Evolutionary conservation across 768 basidiomycete species (phyloP).

Genomic region (Boletus reticulatus): DNA sequence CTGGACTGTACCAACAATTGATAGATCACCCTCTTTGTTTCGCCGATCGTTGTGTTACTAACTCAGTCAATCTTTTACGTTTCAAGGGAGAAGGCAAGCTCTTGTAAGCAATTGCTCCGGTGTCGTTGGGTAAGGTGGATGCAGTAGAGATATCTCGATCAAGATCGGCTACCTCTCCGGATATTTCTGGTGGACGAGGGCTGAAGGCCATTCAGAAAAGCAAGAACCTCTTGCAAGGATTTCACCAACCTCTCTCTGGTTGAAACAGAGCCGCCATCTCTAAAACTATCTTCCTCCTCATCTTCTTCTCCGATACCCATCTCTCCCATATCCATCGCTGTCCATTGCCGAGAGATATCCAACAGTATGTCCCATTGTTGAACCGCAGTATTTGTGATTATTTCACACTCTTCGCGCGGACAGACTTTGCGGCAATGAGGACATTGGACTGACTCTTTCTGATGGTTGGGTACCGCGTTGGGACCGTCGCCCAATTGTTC

Average conservation of each 20-base stretch:
- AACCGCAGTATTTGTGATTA: conserved; percentile 11
- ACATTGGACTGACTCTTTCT: conserved; percentile 9
- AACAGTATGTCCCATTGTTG: conserved; percentile 20
- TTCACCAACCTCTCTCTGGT: conserved; percentile 12
- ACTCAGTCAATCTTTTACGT: conserved; percentile 15
- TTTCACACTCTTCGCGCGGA: conserved; percentile 14
- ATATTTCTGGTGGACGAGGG: neutral
- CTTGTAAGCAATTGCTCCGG: conserved; percentile 9
- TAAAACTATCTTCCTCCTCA: conserved; percentile 4
- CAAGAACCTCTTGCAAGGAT: neutral
- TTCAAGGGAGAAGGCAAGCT: conserved; percentile 22
- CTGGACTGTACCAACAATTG: conserved; percentile 17
- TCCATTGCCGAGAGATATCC: conserved; percentile 19
- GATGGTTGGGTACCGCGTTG: neutral
- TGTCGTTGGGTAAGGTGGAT: conserved; percentile 1
- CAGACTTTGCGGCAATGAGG: conserved; percentile 18
- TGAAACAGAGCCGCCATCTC: neutral
- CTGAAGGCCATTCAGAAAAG: conserved; percentile 10
- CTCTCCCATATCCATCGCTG: conserved; percentile 7
- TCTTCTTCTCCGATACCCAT: conserved; percentile 7
- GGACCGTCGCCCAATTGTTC: neutral
- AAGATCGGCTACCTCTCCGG: neutral
- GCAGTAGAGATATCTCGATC: neutral
- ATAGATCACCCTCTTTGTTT: conserved; percentile 13
- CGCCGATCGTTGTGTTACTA: conserved; percentile 10